Percentiles rank a stretch among this genome's conserved stretches.
Conservation (phyloP, 352 stramenopile genomes). For the Pythium grandisporangium region DNA sequence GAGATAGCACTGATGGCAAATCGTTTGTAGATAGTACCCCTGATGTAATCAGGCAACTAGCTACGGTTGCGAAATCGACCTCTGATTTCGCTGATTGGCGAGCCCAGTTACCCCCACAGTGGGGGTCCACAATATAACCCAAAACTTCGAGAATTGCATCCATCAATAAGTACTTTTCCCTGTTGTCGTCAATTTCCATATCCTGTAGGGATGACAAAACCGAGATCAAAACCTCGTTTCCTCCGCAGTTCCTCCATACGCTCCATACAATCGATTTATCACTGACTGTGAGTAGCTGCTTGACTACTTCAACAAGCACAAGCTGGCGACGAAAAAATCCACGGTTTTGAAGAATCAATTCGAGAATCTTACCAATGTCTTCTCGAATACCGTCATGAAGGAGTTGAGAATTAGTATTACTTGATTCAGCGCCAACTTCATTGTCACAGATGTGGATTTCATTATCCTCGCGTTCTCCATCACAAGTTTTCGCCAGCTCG, state of each 20-base stretch:
- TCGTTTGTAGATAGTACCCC: slow-evolving; percentile 28
- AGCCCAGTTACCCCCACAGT: slow-evolving; percentile 15
- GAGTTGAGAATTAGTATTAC: slow-evolving; percentile 4
- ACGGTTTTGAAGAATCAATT: slow-evolving; percentile 34
- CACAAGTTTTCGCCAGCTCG: slow-evolving; percentile 16
- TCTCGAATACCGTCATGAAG: slow-evolving; percentile 43
- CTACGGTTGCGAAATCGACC: slow-evolving; percentile 32
- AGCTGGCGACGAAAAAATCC: slow-evolving; percentile 20
- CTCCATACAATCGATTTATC: slow-evolving; percentile 24
- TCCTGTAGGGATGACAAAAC: slow-evolving; percentile 45
- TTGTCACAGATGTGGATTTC: too few species aligned
- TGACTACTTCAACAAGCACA: slow-evolving; percentile 29
- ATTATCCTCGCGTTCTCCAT: neutral
- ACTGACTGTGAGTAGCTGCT: slow-evolving; percentile 31
- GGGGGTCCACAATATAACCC: slow-evolving; percentile 28
- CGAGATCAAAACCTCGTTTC: slow-evolving; percentile 47
- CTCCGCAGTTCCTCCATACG: slow-evolving; percentile 42
- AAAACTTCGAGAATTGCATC: slow-evolving; percentile 43
- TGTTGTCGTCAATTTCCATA: slow-evolving; percentile 1
- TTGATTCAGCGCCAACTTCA: too few species aligned
- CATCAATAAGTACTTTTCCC: slow-evolving; percentile 31
- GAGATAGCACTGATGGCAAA: slow-evolving; percentile 25
- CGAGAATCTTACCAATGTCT: slow-evolving; percentile 45
- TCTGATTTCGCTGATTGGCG: slow-evolving; percentile 30
- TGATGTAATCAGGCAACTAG: slow-evolving; percentile 47